A percentile compares a stretch with the other conserved stretches of the same genome.
These are phyloP conservation scores for Avena eriantha DNA, from an alignment of 176 grass and related monocot genomes.

Conservation along the genomic window DNA sequence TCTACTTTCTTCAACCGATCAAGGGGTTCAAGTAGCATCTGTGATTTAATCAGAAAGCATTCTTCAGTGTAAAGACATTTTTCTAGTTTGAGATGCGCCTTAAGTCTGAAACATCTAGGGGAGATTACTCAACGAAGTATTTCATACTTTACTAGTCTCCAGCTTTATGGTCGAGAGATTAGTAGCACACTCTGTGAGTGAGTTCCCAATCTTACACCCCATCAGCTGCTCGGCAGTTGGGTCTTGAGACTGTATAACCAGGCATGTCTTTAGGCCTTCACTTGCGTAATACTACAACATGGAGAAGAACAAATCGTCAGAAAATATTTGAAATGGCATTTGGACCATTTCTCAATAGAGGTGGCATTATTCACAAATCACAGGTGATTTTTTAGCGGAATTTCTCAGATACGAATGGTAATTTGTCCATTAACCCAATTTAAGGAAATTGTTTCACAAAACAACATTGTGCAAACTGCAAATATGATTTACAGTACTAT, in stretches of 20 bases:
- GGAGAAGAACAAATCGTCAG: background rate
- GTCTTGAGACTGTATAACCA: conserved; percentile 83
- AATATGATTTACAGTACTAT: background rate
- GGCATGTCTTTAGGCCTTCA: conserved; percentile 82
- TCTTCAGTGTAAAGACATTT: background rate
- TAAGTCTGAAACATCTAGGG: background rate
- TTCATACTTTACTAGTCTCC: conserved; percentile 92
- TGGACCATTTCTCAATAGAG: background rate
- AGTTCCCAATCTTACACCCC: conserved; percentile 67
- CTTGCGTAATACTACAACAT: conserved; percentile 72
- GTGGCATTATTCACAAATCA: background rate
- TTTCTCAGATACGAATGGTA: background rate
- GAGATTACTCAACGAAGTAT: background rate
- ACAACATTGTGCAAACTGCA: background rate
- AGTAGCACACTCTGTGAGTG: conserved; percentile 48
- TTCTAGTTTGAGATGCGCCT: background rate
- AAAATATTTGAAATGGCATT: background rate
- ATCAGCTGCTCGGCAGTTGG: conserved; percentile 69
- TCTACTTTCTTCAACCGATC: conserved; percentile 86
- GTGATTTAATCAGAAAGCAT: conserved; percentile 34
- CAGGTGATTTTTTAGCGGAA: background rate
- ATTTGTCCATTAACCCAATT: background rate
- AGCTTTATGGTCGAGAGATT: conserved; percentile 77
- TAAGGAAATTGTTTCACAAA: conserved; percentile 15
- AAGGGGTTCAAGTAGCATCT: conserved; percentile 89